These are phyloP conservation scores for Spathaspora sp. DNA, from an alignment of 805 yeast species.

Conservation along the genomic window DNA sequence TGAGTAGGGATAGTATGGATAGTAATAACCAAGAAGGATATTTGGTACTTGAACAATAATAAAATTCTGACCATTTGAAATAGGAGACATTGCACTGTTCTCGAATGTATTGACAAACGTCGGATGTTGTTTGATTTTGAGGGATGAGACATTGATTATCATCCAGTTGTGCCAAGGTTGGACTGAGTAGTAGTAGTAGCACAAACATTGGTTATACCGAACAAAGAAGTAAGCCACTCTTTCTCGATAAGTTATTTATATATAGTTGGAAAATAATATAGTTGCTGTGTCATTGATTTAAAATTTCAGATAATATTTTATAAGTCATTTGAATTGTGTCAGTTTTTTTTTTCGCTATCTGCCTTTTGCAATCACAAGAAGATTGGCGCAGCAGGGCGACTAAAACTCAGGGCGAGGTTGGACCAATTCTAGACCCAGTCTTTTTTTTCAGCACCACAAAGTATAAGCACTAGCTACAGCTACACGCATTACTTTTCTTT, in stretches of 20 bases:
- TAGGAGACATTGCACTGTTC: constrained; percentile 19
- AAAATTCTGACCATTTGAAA: constrained; percentile 23
- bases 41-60: constrained; percentile 21
- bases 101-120: constrained; percentile 15
- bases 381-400: too few relatives aligned
- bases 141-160: background rate
- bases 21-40: constrained; percentile 12
- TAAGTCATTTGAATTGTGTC: too few relatives aligned
- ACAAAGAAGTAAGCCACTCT: background rate
- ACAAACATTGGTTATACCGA: background rate
- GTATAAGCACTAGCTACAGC: too few relatives aligned
- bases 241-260: background rate
- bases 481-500: too few relatives aligned
- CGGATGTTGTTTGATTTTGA: background rate
- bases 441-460: too few relatives aligned
- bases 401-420: too few relatives aligned
- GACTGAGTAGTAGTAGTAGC: background rate
- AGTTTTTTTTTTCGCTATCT: too few relatives aligned
- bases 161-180: background rate
- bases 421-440: too few relatives aligned
- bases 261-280: background rate
- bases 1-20: constrained; percentile 8
- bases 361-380: too few relatives aligned
- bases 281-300: too few relatives aligned
- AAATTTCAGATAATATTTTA: too few relatives aligned